These are phyloP conservation scores for Wakefieldia striispora DNA, from an alignment of 768 basidiomycete species.

Conservation along the genomic window DNA sequence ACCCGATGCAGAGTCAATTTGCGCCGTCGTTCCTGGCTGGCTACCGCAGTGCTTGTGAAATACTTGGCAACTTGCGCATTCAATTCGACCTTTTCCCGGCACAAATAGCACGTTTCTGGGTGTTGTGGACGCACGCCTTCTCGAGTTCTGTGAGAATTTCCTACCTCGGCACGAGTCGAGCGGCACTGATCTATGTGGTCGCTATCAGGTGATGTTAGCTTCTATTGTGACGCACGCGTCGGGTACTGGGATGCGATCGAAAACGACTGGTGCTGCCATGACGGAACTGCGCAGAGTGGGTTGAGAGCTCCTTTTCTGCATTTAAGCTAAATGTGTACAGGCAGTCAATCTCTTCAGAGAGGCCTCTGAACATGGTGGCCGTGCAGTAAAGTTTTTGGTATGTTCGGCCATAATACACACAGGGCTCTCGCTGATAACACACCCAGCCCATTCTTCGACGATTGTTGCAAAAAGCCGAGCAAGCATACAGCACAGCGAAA, in stretches of 20 bases:
- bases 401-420: slow-evolving; percentile 18
- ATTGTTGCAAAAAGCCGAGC: slow-evolving; percentile 58
- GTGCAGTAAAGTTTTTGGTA: slow-evolving; percentile 70
- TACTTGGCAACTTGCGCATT: slow-evolving; percentile 46
- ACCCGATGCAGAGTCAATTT: slow-evolving; percentile 69
- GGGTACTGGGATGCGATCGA: slow-evolving; percentile 44
- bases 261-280: slow-evolving; percentile 69
- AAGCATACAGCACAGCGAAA: slow-evolving; percentile 47
- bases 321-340: slow-evolving; percentile 7
- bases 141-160: slow-evolving; percentile 52
- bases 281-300: slow-evolving; percentile 50
- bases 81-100: slow-evolving; percentile 52
- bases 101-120: slow-evolving; percentile 66
- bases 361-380: slow-evolving; percentile 61
- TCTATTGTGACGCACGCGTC: slow-evolving; percentile 73
- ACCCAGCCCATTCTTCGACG: slow-evolving; percentile 63
- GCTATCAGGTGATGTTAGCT: slow-evolving; percentile 64
- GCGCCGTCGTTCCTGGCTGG: slow-evolving; percentile 68
- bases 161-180: neutral
- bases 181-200: slow-evolving; percentile 1
- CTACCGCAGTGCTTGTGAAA: slow-evolving; percentile 62
- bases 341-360: slow-evolving; percentile 65
- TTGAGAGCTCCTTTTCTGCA: neutral
- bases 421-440: slow-evolving; percentile 1
- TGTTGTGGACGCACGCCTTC: slow-evolving; percentile 71